Evolutionary conservation across 176 grass and related monocot species (phyloP), one percentile per base, ranked within the genome.

Genomic region (Oropetium thomaeum): DNA sequence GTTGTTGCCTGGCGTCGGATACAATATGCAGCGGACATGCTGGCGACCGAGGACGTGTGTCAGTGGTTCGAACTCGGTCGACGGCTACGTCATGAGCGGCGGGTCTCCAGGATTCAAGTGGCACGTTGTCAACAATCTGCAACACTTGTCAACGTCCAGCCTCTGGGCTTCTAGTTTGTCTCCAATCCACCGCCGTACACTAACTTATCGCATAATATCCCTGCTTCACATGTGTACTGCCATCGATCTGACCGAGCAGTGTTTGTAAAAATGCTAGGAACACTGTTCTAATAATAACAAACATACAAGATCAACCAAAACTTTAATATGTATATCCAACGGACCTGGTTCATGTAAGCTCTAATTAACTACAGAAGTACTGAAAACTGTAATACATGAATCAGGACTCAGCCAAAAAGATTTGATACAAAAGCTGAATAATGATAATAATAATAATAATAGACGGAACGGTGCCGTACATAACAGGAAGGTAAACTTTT

Each of bases 141-240:
- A 44, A 75, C 86, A 83, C 80, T 75, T 83, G 86, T 43, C 79
- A 33, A 11, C 12, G 7, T 43, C 51, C 17, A 38, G 13, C 7
- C 29, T 5, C 38, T 32, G 14, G 15, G 11, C 57, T 59, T 59
- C 68, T 81, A 40, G 55, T 62, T 69, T 76, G 74, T 71, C 47
- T 58, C 17, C 39, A 9, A 35, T 33, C 20, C 52, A 83, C 69
- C 74, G 42, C 62, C 62, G 27, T 44, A 32, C 61, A 55, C 7
- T 65, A n/a, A n/a, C n/a, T n/a, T n/a, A n/a, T n/a, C n/a, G n/a
- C n/a, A n/a, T n/a, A n/a, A n/a, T n/a, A n/a, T n/a, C n/a, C n/a
- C n/a, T n/a, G n/a, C n/a, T n/a, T n/a, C n/a, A n/a, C n/a, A n/a
- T n/a, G n/a, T n/a, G n/a, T n/a, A n/a, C n/a, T n/a, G n/a, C n/a